Evolutionary conservation across 2,329 filamentous ascomycete species (phyloP), one percentile per base, ranked within the genome.

Genomic region (Botrytis elliptica): DNA sequence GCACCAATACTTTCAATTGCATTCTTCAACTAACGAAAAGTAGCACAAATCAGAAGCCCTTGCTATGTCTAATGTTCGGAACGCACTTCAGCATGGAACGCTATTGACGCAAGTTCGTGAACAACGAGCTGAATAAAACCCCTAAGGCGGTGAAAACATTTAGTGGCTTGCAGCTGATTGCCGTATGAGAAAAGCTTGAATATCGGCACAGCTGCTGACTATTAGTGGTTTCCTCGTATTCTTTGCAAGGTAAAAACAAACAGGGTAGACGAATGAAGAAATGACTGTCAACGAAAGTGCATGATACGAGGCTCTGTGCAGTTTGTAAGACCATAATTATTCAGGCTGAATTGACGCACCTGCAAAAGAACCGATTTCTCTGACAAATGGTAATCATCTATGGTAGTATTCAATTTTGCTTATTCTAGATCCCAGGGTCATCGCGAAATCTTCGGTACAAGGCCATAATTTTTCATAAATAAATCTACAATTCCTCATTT

Each of bases 51-150:
- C 95, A 92, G 93, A 95, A 82, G 86, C 90, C 79, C 92, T 90
- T 88, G 87, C 89, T n/a, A 89, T 95, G 76, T 86, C 85, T 49
- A 95, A 95, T 79, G 86, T 94, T 36, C 84, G 86, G 18, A 82
- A 85, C 76, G 92, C 90, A 2, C 77, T 94, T 7, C 85, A 87
- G 75, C 86, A 86, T 57, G 89, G 89, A 0, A 86, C 84, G 75
- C 80, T 94, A 77, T 88, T 88, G 79, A 92, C 86, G 70, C 87
- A 90, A 40, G 92, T 95, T 29, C 87, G 89, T 0, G 92, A 95
- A 82, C 92, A 95, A 22, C 25, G 36, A 57, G 49, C 66, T 68
- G 25, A 42, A 68, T 33, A 18, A 40, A 42, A 9, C 9, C 1
- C 25, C 5, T 10, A 33, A 22, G 44, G 22, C 40, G 9, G 16